Conservation (phyloP, 306 rosid species). For the Comarum palustre region DNA sequence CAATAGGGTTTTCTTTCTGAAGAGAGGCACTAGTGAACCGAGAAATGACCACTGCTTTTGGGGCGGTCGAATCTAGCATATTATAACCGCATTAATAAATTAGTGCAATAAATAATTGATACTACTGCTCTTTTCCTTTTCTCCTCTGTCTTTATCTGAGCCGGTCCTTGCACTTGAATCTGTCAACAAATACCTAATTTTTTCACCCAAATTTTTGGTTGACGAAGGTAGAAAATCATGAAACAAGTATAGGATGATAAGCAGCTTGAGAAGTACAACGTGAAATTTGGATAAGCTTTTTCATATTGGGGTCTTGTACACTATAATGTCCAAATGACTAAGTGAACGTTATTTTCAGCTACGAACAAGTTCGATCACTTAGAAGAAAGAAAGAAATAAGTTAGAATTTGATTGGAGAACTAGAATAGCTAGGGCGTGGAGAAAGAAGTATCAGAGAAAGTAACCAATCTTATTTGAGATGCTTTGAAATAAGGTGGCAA, state of each 20-base stretch:
- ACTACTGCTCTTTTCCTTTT: background rate
- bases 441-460: background rate
- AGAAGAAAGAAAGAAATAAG: background rate
- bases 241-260: background rate
- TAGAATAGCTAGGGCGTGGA: background rate
- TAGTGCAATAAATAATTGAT: constrained; percentile 11
- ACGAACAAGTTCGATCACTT: background rate
- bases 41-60: constrained; percentile 18
- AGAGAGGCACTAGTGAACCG: constrained; percentile 2
- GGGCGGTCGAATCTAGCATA: constrained; percentile 6
- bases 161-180: background rate
- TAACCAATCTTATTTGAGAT: background rate
- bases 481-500: background rate
- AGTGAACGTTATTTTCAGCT: background rate
- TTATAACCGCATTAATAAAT: background rate
- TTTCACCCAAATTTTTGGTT: background rate
- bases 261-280: background rate
- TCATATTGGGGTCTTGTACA: background rate
- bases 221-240: background rate
- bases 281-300: background rate
- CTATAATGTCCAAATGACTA: background rate
- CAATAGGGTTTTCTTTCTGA: constrained; percentile 19
- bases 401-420: background rate
- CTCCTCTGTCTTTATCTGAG: background rate
- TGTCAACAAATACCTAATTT: background rate